These are phyloP conservation scores for Pseudogymnoascus pannorum DNA, from an alignment of 2,329 filamentous ascomycete species.

Conservation along the genomic window DNA sequence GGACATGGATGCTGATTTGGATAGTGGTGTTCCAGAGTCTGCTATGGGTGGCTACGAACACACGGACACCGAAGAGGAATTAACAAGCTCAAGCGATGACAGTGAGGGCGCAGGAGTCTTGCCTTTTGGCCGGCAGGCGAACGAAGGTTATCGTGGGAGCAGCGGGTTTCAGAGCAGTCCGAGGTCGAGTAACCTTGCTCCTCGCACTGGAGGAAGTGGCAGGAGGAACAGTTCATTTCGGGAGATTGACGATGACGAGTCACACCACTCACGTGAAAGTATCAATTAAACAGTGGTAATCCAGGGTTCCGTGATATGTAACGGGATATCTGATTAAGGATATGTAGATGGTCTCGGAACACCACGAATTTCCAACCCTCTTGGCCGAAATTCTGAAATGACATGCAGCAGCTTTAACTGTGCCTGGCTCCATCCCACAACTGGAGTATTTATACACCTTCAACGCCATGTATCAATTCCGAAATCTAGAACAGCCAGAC, in stretches of 20 bases:
- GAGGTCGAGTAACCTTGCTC: neutral
- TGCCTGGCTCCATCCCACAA: neutral
- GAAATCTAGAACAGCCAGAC: constrained; percentile 73
- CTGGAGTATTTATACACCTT: constrained; percentile 5
- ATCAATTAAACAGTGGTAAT: neutral
- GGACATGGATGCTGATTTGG: constrained; percentile 62
- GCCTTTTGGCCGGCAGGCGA: neutral
- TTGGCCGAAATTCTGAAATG: constrained; percentile 1
- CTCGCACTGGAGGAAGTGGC: neutral
- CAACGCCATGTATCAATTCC: constrained; percentile 7
- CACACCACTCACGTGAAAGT: neutral
- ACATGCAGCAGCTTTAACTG: neutral
- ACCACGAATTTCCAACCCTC: neutral
- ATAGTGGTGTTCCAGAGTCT: constrained; percentile 63
- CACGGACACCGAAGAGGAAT: constrained; percentile 64
- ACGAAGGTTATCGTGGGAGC: neutral
- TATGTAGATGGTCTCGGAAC: neutral
- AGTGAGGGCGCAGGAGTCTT: constrained; percentile 28
- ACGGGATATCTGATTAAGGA: neutral
- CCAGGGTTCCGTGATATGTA: neutral
- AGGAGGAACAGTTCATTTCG: constrained; percentile 4
- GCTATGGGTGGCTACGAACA: constrained; percentile 62
- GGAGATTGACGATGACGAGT: neutral
- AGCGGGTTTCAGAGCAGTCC: constrained; percentile 1
- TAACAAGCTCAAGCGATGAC: constrained; percentile 43